Evolutionary conservation across 2,329 filamentous ascomycete species (phyloP).

Genomic region (Hysterium pulicare): DNA sequence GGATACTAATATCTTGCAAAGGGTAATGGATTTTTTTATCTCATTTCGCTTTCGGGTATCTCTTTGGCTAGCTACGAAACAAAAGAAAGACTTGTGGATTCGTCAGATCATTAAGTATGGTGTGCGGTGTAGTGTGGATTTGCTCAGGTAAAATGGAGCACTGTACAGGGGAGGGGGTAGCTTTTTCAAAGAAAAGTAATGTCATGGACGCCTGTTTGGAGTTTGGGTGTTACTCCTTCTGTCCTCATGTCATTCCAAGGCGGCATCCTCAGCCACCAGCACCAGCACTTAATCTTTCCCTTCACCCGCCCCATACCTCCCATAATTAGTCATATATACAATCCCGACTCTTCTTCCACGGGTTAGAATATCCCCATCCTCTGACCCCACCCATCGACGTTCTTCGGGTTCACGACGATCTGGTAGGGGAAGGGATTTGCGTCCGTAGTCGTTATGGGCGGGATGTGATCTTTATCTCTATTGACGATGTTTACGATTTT

Average conservation of each 20-base stretch:
- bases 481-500: conserved; percentile 89
- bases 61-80: not conserved
- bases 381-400: conserved; percentile 70
- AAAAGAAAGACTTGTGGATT: not conserved
- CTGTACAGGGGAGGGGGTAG: not conserved
- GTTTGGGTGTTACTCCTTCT: no score
- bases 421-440: conserved; percentile 94
- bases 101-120: not conserved
- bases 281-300: no score
- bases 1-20: not conserved
- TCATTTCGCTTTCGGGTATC: not conserved
- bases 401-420: conserved; percentile 80
- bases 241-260: no score
- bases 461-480: conserved; percentile 90
- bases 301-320: no score
- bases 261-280: no score
- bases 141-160: not conserved
- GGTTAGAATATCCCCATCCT: conserved; percentile 62
- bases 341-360: no score
- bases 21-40: not conserved
- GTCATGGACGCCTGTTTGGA: no score
- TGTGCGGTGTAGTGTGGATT: no score
- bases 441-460: conserved; percentile 88
- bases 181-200: no score
- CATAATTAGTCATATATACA: no score